Conservation (phyloP, 257 asterid species). For the Nicotiana undulata region DNA sequence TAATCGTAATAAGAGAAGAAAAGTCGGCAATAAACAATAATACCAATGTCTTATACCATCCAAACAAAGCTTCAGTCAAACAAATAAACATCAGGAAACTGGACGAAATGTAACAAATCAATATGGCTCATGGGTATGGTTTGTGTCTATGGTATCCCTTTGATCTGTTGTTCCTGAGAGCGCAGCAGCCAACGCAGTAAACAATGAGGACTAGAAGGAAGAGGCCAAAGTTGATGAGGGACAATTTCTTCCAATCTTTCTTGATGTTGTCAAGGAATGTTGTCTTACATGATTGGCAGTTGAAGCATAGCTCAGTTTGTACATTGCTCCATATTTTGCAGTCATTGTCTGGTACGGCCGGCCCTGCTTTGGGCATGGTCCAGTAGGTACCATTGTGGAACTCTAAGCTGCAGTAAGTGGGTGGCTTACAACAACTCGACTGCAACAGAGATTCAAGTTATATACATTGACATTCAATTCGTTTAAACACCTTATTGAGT, state of each 20-base stretch:
- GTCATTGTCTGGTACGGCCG: conserved; percentile 20
- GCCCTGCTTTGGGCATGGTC: conserved; percentile 30
- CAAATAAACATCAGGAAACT: neutral
- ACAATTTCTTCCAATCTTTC: conserved; percentile 29
- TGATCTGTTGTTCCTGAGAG: conserved; percentile 26
- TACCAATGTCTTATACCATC: neutral
- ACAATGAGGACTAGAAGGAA: conserved; percentile 17
- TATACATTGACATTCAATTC: too few species aligned
- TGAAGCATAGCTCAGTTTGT: conserved; percentile 36
- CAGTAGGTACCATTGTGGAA: conserved; percentile 40
- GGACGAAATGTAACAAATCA: neutral
- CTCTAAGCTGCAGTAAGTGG: conserved; percentile 31
- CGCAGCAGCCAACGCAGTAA: conserved; percentile 49
- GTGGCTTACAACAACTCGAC: conserved; percentile 70
- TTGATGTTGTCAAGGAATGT: conserved; percentile 22
- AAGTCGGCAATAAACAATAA: neutral
- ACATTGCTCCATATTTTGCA: conserved; percentile 45
- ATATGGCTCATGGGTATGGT: neutral
- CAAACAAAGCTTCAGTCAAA: neutral
- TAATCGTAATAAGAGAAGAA: neutral
- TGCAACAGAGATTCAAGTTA: neutral
- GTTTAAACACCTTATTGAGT: too few species aligned
- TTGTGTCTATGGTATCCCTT: neutral
- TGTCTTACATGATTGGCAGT: conserved; percentile 41
- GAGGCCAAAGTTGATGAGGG: conserved; percentile 22